Conservation (phyloP, 2,329 filamentous ascomycete species). For the Periconia sp. region DNA sequence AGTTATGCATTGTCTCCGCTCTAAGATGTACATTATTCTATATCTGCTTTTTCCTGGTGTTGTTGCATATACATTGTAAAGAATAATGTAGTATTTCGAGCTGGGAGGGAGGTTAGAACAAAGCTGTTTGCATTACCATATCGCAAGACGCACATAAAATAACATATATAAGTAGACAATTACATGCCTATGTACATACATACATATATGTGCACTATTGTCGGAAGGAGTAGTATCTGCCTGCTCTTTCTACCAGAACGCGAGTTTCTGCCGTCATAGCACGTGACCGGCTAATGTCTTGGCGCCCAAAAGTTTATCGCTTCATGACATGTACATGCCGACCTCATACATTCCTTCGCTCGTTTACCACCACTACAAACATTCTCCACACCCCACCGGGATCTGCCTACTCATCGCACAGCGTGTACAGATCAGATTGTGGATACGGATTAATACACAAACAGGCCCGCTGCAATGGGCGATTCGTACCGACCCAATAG, state of each 20-base stretch:
- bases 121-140: background rate
- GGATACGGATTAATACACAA: background rate
- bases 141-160: no score
- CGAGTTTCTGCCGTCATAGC: background rate
- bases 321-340: background rate
- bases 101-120: background rate
- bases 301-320: background rate
- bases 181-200: no score
- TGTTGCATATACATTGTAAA: background rate
- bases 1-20: constrained; percentile 15
- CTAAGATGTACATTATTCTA: constrained; percentile 10
- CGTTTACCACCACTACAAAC: background rate
- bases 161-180: no score
- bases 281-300: background rate
- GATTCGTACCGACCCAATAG: constrained; percentile 30
- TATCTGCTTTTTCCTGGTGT: background rate
- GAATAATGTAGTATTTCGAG: constrained; percentile 5
- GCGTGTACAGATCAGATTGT: background rate
- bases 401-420: background rate
- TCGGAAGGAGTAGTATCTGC: background rate
- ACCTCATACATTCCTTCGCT: background rate
- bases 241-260: background rate
- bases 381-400: background rate
- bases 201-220: no score
- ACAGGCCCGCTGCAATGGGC: constrained; percentile 13